Conservation (phyloP, 306 rosid species). For the Sindora glabra region DNA sequence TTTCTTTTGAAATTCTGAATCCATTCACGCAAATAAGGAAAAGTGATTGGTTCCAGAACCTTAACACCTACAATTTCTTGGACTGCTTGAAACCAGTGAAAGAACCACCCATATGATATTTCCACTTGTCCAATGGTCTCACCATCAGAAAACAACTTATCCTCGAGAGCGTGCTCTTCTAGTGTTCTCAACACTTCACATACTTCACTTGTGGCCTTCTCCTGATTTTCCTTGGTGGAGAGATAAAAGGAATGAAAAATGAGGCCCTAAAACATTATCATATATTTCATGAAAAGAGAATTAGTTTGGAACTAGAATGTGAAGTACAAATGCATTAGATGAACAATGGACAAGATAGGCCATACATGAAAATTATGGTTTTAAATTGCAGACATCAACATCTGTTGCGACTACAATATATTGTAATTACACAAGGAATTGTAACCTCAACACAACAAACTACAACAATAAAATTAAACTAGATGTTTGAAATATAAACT, state of each 20-base stretch:
- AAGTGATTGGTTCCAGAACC: slow-evolving; percentile 1
- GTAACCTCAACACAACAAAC: too few species aligned
- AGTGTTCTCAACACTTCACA: not conserved
- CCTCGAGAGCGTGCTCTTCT: slow-evolving; percentile 18
- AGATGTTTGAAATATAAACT: too few species aligned
- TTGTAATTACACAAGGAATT: too few species aligned
- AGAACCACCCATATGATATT: not conserved
- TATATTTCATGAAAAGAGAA: not conserved
- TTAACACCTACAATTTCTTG: slow-evolving; percentile 14
- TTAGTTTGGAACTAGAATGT: not conserved
- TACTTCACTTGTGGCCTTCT: slow-evolving; percentile 9
- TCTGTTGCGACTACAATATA: too few species aligned
- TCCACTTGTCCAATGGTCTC: slow-evolving; percentile 4
- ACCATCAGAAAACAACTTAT: slow-evolving; percentile 16
- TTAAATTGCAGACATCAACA: too few species aligned
- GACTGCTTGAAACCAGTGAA: not conserved
- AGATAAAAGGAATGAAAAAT: not conserved
- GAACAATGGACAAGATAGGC: not conserved
- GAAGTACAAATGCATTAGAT: not conserved
- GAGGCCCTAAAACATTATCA: not conserved
- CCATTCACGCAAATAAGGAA: slow-evolving; percentile 23
- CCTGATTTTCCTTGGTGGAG: slow-evolving; percentile 3
- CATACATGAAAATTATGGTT: too few species aligned
- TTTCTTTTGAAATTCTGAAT: slow-evolving; percentile 1
- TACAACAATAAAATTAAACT: too few species aligned